Base-by-base conservation (phyloP, 768 basidiomycete species). In the Tricholoma hemisulphureum region DNA sequence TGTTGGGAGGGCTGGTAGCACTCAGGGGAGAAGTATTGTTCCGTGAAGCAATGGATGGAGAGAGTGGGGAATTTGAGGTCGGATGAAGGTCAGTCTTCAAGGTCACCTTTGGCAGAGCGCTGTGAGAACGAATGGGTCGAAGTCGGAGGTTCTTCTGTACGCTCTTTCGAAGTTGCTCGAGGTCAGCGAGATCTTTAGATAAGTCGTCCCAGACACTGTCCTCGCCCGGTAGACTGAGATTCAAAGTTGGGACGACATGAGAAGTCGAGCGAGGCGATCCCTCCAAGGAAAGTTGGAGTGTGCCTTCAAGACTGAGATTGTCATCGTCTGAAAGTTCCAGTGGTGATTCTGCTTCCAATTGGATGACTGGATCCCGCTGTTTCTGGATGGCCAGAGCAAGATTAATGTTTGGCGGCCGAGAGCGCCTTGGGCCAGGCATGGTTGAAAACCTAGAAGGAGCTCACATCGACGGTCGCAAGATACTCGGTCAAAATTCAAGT, bases 111-210 rank as follows among this genome's bases (percentile, higher is more conserved):
- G 82, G 78, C 43, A 85, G 72, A n/a, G 76, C 67, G 45, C 77
- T 74, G 34, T 78, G 75, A 21, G 87, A 86, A 51, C 84, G 82
- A 56, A 93, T 87, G 26, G 92, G 91, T 20, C 91, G 82, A 32
- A 93, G 78, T 57, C 84, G 85, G 34, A 93, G 80, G 63, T 93
- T 93, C 71, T 84, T 80, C 72, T 87, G 83, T 2, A 93, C 88
- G 63, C 77, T 89, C 62, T 81, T 79, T 31, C 91, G 82, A 7
- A 93, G 79, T 63, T 81, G 74, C 57, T 89, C 86, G 35, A 93
- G 82, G 54, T 80, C 81, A 11, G 80, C 84, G 35, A 93, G 77
- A 58, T 88, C 88, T 60, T 83, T 82, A 14, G 83, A 79, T 55
- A 93, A 74, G 61, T 91, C 88, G 63, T 86, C 89, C 32, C 71